Evolutionary conservation across 768 basidiomycete genomes (phyloP).

Genomic region (Lyophyllum decastes): DNA sequence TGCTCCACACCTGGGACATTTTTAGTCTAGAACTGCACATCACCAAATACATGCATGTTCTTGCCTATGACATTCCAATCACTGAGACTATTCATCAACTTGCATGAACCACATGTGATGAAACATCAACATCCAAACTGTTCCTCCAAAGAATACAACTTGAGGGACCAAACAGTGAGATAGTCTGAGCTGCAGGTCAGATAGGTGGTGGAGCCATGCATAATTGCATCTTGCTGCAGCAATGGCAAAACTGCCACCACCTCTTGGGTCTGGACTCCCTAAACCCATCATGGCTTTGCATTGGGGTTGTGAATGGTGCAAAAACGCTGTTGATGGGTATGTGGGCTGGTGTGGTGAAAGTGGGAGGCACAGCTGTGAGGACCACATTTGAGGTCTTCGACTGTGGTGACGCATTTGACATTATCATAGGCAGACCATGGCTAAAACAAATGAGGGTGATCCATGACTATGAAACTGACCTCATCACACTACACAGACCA

Average conservation of each 20-base stretch:
- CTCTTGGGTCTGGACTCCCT: background rate
- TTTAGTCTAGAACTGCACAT: no score
- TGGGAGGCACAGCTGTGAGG: background rate
- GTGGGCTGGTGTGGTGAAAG: background rate
- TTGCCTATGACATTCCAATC: background rate
- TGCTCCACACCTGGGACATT: background rate
- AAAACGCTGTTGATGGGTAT: background rate
- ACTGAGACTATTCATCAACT: no score
- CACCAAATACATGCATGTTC: background rate
- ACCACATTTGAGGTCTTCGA: constrained; percentile 22
- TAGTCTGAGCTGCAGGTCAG: background rate
- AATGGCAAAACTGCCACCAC: background rate
- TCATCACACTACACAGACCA: no score
- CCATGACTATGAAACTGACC: no score
- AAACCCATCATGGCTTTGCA: background rate
- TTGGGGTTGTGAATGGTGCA: constrained; percentile 22
- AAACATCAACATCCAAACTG: background rate
- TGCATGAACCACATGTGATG: background rate
- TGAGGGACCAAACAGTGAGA: background rate
- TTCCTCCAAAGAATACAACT: background rate
- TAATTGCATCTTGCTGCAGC: background rate
- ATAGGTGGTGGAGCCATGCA: background rate
- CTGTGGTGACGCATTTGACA: no score
- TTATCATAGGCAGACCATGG: constrained; percentile 31
- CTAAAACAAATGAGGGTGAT: constrained; percentile 19